phyloP scores from a whole-genome alignment of 441 rosid genomes.

The Melastoma candidum region DNA sequence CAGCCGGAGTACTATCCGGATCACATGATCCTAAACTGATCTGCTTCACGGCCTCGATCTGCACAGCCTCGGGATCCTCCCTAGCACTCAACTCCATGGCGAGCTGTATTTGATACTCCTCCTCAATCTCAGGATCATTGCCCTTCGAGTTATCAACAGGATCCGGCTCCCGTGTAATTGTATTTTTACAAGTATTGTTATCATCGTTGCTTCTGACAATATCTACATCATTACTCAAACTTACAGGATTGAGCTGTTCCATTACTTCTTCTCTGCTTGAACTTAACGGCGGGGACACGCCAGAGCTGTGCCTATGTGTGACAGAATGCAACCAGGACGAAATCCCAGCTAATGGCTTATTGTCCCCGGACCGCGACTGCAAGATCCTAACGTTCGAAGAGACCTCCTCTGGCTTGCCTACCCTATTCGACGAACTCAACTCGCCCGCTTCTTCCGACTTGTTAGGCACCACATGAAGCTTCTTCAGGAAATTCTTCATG shows the following conservation, averaged over 20 bases:
- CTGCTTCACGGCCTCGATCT: constrained; percentile 94
- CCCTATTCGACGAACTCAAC: constrained; percentile 43
- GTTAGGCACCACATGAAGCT: constrained; percentile 58
- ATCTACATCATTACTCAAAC: constrained; percentile 24
- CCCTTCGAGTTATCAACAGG: constrained; percentile 38
- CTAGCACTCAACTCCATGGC: constrained; percentile 92
- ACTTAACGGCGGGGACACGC: constrained; percentile 66
- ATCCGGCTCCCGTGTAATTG: constrained; percentile 41
- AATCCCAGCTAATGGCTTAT: constrained; percentile 65
- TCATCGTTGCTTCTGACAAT: constrained; percentile 27
- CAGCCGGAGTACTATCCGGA: constrained; percentile 83
- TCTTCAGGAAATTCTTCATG: constrained; percentile 89
- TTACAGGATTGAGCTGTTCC: constrained; percentile 38
- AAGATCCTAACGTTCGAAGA: constrained; percentile 30
- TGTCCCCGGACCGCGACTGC: constrained; percentile 30
- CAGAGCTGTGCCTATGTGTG: constrained; percentile 47
- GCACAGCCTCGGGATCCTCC: constrained; percentile 97
- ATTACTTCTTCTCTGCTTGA: constrained; percentile 28
- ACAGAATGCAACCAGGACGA: constrained; percentile 82
- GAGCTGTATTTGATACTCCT: constrained; percentile 87
- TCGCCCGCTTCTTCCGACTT: constrained; percentile 60
- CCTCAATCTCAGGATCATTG: constrained; percentile 62
- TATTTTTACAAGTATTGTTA: constrained; percentile 33
- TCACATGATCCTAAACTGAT: constrained; percentile 76
- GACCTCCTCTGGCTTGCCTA: constrained; percentile 31